Conservation (phyloP, 2,329 filamentous ascomycete genomes). For the Trichoderma sp. region DNA sequence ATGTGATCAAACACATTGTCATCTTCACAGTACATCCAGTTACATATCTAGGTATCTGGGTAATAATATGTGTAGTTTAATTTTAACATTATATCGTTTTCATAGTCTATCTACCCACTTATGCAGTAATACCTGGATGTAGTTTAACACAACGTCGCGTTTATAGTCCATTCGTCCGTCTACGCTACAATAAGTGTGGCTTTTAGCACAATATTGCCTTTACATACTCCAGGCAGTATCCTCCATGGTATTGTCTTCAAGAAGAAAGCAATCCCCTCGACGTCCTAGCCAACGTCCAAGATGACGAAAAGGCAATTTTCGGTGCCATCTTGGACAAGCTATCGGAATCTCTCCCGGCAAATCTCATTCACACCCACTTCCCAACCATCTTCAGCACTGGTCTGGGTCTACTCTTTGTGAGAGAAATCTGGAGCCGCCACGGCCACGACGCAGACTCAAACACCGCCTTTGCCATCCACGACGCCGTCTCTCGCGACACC, state of each 20-base stretch:
- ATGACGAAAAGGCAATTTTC: slow-evolving; percentile 38
- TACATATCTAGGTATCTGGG: too few relatives aligned
- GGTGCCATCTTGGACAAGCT: slow-evolving; percentile 47
- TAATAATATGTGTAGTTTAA: background rate
- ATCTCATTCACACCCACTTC: slow-evolving; percentile 43
- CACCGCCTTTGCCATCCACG: slow-evolving; percentile 71
- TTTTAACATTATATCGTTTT: background rate
- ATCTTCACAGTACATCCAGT: background rate
- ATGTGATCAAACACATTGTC: background rate
- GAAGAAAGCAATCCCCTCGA: slow-evolving; percentile 68
- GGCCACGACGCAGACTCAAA: slow-evolving; percentile 57
- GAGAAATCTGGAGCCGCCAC: slow-evolving; percentile 55
- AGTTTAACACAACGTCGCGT: background rate
- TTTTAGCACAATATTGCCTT: too few relatives aligned
- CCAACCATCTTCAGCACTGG: slow-evolving; percentile 50
- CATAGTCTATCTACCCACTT: background rate
- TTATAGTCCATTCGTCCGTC: background rate
- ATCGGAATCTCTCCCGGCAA: slow-evolving; percentile 48
- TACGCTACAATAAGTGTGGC: too few relatives aligned
- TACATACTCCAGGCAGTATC: too few relatives aligned
- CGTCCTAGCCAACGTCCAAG: slow-evolving; percentile 38
- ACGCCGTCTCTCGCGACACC: slow-evolving; percentile 69
- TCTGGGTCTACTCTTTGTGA: slow-evolving; percentile 51
- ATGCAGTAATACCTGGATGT: too few relatives aligned
- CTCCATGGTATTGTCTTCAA: background rate